These are phyloP conservation scores for Metschnikowia amazonensis DNA, from an alignment of 805 yeast species.

Conservation along the genomic window DNA sequence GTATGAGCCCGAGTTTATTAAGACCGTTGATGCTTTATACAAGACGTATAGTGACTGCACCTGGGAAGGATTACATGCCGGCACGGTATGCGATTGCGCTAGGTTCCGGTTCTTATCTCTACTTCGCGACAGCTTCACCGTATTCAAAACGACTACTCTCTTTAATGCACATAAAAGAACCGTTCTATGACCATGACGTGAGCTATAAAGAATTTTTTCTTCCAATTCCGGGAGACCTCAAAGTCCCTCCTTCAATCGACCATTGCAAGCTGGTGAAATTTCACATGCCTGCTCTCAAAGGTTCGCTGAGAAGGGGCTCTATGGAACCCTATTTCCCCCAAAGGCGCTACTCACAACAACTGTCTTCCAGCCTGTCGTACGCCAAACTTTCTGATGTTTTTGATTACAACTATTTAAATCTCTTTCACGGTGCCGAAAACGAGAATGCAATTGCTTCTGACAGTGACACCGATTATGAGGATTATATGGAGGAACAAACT, in stretches of 20 bases:
- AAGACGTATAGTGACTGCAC: neutral
- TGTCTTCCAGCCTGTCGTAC: constrained; percentile 13
- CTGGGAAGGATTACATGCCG: neutral
- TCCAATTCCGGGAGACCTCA: constrained; percentile 9
- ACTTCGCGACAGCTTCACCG: neutral
- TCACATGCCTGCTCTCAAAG: constrained; percentile 9
- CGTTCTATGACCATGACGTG: constrained; percentile 16
- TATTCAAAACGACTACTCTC: neutral
- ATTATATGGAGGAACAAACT: neutral
- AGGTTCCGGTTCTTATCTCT: constrained; percentile 6
- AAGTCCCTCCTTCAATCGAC: constrained; percentile 13
- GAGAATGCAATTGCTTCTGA: constrained; percentile 18
- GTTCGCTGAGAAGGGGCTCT: constrained; percentile 14
- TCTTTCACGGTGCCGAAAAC: constrained; percentile 1
- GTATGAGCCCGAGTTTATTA: neutral
- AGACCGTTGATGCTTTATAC: neutral
- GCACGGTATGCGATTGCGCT: neutral
- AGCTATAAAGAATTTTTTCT: constrained; percentile 5
- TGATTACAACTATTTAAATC: constrained; percentile 14
- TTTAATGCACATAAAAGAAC: constrained; percentile 16
- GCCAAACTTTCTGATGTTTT: constrained; percentile 18
- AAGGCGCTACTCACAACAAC: constrained; percentile 6
- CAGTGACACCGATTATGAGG: constrained; percentile 17
- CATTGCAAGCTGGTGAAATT: constrained; percentile 6
- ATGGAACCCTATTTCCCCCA: constrained; percentile 17